These are phyloP conservation scores for Isabelozyma heimii DNA, from an alignment of 805 yeast species.

Conservation along the genomic window DNA sequence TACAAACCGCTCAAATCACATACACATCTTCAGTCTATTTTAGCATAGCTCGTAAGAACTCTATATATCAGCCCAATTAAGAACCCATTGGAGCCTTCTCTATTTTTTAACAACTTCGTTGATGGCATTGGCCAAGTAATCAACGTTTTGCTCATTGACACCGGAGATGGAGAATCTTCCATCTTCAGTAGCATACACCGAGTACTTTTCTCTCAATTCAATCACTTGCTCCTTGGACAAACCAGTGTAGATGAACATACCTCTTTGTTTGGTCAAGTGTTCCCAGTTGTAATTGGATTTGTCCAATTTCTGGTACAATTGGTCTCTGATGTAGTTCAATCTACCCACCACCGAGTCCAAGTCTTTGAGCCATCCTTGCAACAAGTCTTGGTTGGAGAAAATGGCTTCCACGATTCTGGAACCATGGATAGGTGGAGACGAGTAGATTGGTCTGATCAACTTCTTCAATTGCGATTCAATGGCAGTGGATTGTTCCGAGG, in stretches of 20 bases:
- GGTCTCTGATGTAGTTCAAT: constrained; percentile 66
- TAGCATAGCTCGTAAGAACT: neutral
- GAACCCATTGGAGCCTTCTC: neutral
- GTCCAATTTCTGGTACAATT: constrained; percentile 61
- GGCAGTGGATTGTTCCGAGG: constrained; percentile 47
- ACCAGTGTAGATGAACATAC: constrained; percentile 96
- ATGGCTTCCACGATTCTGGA: constrained; percentile 83
- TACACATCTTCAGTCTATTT: too few relatives aligned
- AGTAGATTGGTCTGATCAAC: constrained; percentile 80
- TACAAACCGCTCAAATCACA: too few relatives aligned
- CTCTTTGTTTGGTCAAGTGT: constrained; percentile 83
- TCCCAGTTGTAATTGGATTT: constrained; percentile 74
- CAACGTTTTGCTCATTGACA: constrained; percentile 75
- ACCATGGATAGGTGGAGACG: constrained; percentile 95
- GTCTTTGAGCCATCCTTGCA: constrained; percentile 76
- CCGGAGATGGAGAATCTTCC: constrained; percentile 94
- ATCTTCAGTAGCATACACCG: constrained; percentile 82
- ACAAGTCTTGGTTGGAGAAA: constrained; percentile 57
- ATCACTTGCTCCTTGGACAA: constrained; percentile 68
- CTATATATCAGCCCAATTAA: neutral
- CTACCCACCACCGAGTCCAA: constrained; percentile 78
- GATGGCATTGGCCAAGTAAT: constrained; percentile 63
- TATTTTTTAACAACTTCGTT: constrained; percentile 43
- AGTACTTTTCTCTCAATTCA: constrained; percentile 63
- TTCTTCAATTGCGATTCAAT: constrained; percentile 80